These are phyloP conservation scores for Aspergillus diversus DNA, from an alignment of 495 filamentous ascomycete species.

Conservation along the genomic window DNA sequence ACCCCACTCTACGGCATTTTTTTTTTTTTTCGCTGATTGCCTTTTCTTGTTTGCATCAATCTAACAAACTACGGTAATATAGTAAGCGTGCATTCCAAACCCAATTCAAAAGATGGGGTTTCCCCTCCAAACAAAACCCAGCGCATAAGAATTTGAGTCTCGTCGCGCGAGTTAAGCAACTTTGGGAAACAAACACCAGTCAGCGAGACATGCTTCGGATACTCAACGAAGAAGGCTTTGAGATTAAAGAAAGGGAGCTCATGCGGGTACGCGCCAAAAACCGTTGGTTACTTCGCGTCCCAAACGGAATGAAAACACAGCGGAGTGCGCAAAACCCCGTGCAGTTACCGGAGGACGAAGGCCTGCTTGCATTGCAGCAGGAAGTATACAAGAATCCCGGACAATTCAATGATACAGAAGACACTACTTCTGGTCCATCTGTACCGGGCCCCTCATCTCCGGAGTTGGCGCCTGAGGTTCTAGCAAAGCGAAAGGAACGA, in stretches of 20 bases:
- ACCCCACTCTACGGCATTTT: slow-evolving; percentile 4
- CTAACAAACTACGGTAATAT: slow-evolving; percentile 7
- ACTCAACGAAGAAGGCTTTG: slow-evolving; percentile 70
- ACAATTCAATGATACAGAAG: slow-evolving; percentile 30
- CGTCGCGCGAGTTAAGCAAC: slow-evolving; percentile 67
- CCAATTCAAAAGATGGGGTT: slow-evolving; percentile 77
- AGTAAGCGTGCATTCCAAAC: slow-evolving; percentile 76
- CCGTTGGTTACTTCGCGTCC: slow-evolving; percentile 63
- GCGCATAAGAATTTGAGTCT: slow-evolving; percentile 68
- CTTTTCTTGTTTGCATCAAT: neutral
- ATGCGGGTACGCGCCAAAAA: slow-evolving; percentile 67
- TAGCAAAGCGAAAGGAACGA: slow-evolving; percentile 59
- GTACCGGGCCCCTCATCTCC: slow-evolving; percentile 33
- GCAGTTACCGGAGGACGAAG: slow-evolving; percentile 43
- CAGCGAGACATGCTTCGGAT: slow-evolving; percentile 75
- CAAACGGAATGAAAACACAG: slow-evolving; percentile 58
- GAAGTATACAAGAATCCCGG: slow-evolving; percentile 44
- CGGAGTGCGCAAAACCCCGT: slow-evolving; percentile 24
- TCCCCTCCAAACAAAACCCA: slow-evolving; percentile 72
- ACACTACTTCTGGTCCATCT: slow-evolving; percentile 26
- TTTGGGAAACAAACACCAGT: slow-evolving; percentile 73
- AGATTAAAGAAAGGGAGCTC: slow-evolving; percentile 70
- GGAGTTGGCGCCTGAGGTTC: slow-evolving; percentile 53
- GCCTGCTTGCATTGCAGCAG: slow-evolving; percentile 44
- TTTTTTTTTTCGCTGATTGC: neutral